Evolutionary conservation across 768 basidiomycete species (phyloP), one percentile per base, ranked within the genome.

Genomic region (Naganishia vaughanmartiniae): DNA sequence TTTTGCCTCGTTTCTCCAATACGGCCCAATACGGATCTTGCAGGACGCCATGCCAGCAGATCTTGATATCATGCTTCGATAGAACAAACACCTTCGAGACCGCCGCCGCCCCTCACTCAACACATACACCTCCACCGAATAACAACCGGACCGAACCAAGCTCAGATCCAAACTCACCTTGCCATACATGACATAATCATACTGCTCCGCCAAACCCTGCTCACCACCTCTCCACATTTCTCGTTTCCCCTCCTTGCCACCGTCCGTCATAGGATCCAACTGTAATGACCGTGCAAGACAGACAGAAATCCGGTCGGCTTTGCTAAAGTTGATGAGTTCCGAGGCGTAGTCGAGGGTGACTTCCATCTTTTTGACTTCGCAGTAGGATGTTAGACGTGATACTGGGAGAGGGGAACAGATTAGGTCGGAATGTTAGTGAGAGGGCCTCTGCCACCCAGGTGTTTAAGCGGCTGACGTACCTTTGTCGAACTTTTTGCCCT

Each of bases 131-230:
- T n/a, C n/a, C n/a, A n/a, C n/a, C n/a, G 7, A 30, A 26, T 9
- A 11, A 15, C 28, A n/a, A 9, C 34, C 14, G 6, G 48, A 24
- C 45, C 36, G 26, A 48, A 30, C 15, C 48, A 31, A 39, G 4
- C 42, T 3, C 7, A 26, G 5, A 31, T 5, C 30, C n/a, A n/a
- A 34, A 74, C 83, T 74, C 74, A 94, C 93, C 88, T 94, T 98
- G 36, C 95, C 95, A 80, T 92, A 93, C 93, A 97, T 97, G 74
- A 99, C 95, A 84, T 98, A 99, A 78, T 97, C 94, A 77, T 93
- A 99, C 74, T 98, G 93, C 70, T 93, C 90, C 73, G 97, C 95
- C 31, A 99, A 14, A 89, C 94, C 78, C 86, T 85, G 74, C 85
- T 86, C 17, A 87, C 91, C 82, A 89, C 93, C 45, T 67, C 88